These are phyloP conservation scores for Aspergillus tanneri DNA, from an alignment of 2,329 filamentous ascomycete species.

Conservation along the genomic window DNA sequence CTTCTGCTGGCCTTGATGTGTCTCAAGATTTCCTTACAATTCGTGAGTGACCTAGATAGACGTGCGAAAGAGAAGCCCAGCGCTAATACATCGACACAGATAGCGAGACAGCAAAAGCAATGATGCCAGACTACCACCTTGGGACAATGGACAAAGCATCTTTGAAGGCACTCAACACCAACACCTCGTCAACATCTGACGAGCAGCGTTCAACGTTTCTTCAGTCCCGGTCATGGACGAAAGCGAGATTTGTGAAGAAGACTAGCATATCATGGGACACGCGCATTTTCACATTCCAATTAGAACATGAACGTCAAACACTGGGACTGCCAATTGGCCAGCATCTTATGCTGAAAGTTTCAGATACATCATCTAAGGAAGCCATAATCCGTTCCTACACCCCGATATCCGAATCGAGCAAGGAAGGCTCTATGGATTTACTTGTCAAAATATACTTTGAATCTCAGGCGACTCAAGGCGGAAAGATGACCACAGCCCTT, in stretches of 20 bases:
- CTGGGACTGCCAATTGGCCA: constrained; percentile 81
- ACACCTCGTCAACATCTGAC: constrained; percentile 42
- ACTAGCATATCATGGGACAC: constrained; percentile 72
- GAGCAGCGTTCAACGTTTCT: constrained; percentile 64
- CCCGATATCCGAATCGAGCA: constrained; percentile 66
- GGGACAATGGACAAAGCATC: constrained; percentile 68
- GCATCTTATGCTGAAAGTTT: constrained; percentile 79
- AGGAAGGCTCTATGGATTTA: constrained; percentile 67
- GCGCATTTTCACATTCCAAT: constrained; percentile 74
- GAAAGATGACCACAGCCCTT: constrained; percentile 78
- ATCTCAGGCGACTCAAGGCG: constrained; percentile 58
- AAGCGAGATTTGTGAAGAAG: constrained; percentile 67
- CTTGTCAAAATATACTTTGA: constrained; percentile 81
- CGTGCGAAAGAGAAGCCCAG: constrained; percentile 19
- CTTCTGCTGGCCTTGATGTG: constrained; percentile 76
- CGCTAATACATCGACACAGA: constrained; percentile 55
- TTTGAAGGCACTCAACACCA: constrained; percentile 53
- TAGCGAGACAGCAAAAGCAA: constrained; percentile 84
- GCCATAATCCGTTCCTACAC: constrained; percentile 84
- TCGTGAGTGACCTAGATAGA: constrained; percentile 58
- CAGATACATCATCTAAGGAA: constrained; percentile 65
- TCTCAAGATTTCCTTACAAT: constrained; percentile 91
- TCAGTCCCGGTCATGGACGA: constrained; percentile 70
- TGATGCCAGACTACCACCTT: constrained; percentile 85
- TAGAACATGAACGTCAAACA: constrained; percentile 67